Evolutionary conservation across 306 rosid species (phyloP), one percentile per base, ranked within the genome.

Genomic region (Hippophae tibetana): DNA sequence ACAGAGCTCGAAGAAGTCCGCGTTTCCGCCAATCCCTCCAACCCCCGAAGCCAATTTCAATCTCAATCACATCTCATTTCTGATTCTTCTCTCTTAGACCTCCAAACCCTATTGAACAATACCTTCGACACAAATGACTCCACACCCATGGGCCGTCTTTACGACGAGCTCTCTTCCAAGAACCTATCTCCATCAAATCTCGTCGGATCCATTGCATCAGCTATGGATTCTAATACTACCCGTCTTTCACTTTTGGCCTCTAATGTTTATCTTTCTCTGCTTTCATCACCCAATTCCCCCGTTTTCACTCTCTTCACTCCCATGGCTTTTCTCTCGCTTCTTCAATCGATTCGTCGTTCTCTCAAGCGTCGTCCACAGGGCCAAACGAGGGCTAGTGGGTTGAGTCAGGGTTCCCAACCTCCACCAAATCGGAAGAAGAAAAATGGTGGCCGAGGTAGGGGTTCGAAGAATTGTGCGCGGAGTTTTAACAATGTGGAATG

Each of bases 221-320:
- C 95, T 27, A 85, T 90, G 96, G 98, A 87, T n/a, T 78, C 77
- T 1, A 74, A 81, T 45, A 75, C 82, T 13, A 3, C 77, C 56
- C 76, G 58, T 25, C 66, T 79, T 64, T 74, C 92, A 6, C 84
- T 90, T 10, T 63, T 62, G 9, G 96, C 96, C 5, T 87, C 96
- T 8, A 71, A 70, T n/a, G 74, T 73, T 52, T 90, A 83, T 75
- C 86, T 90, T 41, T 81, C 95, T 5, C 69, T 85, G 12, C 84
- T 90, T 47, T 77, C 87, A 47, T 61, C 76, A 4, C 89, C 83
- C 3, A 81, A 83, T 74, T 86, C 96, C 25, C 98, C 98, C 7
- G 92, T 87, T 41, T 77, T 89, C 74, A 83, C 96, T 43, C 83
- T 90, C 53, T 90, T 90, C 74, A 78, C 86, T 47, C 98, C 95